Base-by-base conservation (phyloP, 2,329 filamentous ascomycete genomes). In the Bretziella fagacearum region DNA sequence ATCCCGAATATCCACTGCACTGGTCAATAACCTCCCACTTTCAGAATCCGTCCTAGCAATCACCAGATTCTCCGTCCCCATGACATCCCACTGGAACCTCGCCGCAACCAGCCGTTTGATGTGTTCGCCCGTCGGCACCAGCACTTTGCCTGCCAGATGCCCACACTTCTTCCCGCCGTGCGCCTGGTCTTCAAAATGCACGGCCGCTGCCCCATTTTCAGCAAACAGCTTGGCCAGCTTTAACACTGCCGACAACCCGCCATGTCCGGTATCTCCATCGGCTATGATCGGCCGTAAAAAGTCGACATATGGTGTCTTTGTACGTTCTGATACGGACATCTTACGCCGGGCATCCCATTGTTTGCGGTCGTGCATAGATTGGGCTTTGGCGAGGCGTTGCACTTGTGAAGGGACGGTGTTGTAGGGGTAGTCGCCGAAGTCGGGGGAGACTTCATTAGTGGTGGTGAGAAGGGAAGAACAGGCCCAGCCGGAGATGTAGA, bases 371-470 rank as follows among this genome's bases (percentile, higher is more conserved):
- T 98, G 91, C 69, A 96, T 79, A 54, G 86, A 86, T 63, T 98
- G 91, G 3, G 91, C 91, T 66, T 96, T 96, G 66, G 93, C 85
- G 44, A 98, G 68, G 53, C 91, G 77, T 66, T 98, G 86, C 3
- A 98, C 91, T 62, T 96, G 91, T 65, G 96, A 96, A 6, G 91
- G 91, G 3, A 98, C 91, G 0, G 91, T 98, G 60, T 96, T 96
- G 67, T 98, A 98, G 0, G 91, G 91, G 62, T 98, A 98, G 64
- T 98, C 91, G 57, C 91, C 91, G 65, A 96, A 94, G 61, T 98
- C 91, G 36, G 91, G 84, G 0, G 86, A 95, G 23, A 98, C 91
- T 62, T 98, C 91, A 65, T 98, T 96, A 30, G 91, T 96, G 7
- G 79, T 80, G 3, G 89, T 96, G 39, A 98, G 69, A 17, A 94